phyloP scores from a whole-genome alignment of 2,329 filamentous ascomycete genomes.

The Xylaria sp. region DNA sequence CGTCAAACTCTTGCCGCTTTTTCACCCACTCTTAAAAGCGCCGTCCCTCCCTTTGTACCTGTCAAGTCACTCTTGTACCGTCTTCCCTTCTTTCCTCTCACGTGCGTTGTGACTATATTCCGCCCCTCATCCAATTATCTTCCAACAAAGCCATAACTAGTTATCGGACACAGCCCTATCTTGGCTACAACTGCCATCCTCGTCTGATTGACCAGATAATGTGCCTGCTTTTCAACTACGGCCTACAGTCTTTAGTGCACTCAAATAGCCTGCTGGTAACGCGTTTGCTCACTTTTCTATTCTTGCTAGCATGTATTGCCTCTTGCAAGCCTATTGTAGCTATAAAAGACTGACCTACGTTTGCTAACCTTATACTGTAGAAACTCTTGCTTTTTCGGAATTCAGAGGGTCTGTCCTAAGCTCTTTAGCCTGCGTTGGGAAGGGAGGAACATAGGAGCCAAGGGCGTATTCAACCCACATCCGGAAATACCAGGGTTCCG shows the following conservation, averaged over 20 bases:
- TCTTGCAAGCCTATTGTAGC: neutral
- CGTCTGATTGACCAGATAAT: neutral
- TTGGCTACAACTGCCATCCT: neutral
- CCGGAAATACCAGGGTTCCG: too few species aligned
- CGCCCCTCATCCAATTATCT: neutral
- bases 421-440: too few species aligned
- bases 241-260: neutral
- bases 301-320: neutral
- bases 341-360: neutral
- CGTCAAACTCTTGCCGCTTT: neutral
- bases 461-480: too few species aligned
- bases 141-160: neutral
- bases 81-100: neutral
- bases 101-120: neutral
- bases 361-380: neutral
- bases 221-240: neutral
- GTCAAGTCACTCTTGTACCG: neutral
- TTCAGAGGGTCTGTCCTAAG: too few species aligned
- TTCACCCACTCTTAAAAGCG: neutral
- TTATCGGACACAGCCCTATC: neutral
- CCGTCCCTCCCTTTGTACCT: neutral
- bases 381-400: too few species aligned
- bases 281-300: neutral
- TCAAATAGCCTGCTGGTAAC: neutral
- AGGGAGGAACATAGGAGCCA: too few species aligned